A percentile compares a stretch with the other conserved stretches of the same genome.
These are phyloP conservation scores for Claviceps capensis DNA, from an alignment of 2,329 filamentous ascomycete species.

Conservation along the genomic window DNA sequence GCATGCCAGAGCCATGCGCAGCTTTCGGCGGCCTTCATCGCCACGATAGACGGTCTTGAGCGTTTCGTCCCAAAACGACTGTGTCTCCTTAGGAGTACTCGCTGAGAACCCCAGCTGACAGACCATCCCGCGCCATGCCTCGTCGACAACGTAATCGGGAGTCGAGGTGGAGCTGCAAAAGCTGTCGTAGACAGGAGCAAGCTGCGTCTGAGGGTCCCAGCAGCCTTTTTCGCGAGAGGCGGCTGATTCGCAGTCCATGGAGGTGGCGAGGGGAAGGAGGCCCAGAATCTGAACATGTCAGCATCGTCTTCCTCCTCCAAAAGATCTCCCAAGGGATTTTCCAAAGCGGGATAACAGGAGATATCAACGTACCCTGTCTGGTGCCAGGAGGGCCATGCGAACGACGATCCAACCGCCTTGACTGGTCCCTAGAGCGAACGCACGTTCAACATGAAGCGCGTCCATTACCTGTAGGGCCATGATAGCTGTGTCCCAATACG, in stretches of 20 bases:
- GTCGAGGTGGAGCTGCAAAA: slow-evolving; percentile 27
- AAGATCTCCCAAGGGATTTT: neutral
- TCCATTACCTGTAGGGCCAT: slow-evolving; percentile 44
- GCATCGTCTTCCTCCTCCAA: neutral
- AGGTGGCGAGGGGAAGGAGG: slow-evolving; percentile 33
- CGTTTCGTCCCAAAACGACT: slow-evolving; percentile 31
- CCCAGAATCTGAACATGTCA: slow-evolving; percentile 27
- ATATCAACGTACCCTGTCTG: slow-evolving; percentile 25
- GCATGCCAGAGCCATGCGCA: slow-evolving; percentile 30
- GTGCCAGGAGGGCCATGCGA: slow-evolving; percentile 37
- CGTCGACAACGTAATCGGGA: slow-evolving; percentile 32
- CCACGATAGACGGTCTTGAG: slow-evolving; percentile 33
- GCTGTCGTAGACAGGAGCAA: slow-evolving; percentile 27
- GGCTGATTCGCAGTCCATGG: slow-evolving; percentile 38
- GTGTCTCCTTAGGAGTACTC: slow-evolving; percentile 21
- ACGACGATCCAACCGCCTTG: slow-evolving; percentile 38
- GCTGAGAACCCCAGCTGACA: slow-evolving; percentile 30
- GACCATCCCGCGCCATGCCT: slow-evolving; percentile 32
- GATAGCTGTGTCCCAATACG: slow-evolving; percentile 40
- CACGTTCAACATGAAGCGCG: slow-evolving; percentile 30
- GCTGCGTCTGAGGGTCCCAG: slow-evolving; percentile 32
- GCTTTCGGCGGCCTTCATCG: slow-evolving; percentile 34
- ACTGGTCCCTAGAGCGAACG: slow-evolving; percentile 36
- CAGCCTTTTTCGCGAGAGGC: slow-evolving; percentile 31
- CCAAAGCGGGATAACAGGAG: neutral